Base-by-base conservation (phyloP, 306 rosid species). In the Senna siamea region DNA sequence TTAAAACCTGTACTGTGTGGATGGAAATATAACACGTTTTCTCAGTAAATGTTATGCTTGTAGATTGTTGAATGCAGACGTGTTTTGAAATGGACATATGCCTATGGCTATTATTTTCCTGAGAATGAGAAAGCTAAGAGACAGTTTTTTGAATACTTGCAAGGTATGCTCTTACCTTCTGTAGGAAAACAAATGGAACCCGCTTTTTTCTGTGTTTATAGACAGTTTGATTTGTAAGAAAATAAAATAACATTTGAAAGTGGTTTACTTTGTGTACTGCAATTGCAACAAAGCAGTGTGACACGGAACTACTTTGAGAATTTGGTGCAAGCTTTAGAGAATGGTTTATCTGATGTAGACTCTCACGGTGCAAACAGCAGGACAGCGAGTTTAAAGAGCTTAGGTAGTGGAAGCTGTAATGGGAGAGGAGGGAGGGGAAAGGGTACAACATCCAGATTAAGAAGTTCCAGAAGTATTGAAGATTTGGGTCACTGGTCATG, bases 21-120 rank as follows among this genome's bases (percentile, higher is more conserved):
- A 22, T 44, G 55, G 6, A 22, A 43, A 64, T 65, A 34, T 41
- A 22, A 65, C 2, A 17, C 46, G 15, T 44, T 44, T 23, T 22
- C 38, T 43, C 5, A 22, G 7, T 23, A 43, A 65, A 7, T 14
- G 19, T 30, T 58, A 41, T 66, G 40, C 74, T 75, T 66, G 72
- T 80, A 88, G 90, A 88, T 86, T 51, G 89, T 88, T 23, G 93
- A 88, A 72, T 86, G 93, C 68, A 86, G 93, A 74, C 78, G 93
- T 58, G 90, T 86, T 41, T 83, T 88, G 50, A 88, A 88, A 76
- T 86, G 93, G 93, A 88, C 90, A 9, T 86, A 88, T 75, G 93
- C 93, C 17, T 86, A 88, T 50, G 93, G 93, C 54, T 88, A 77
- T 72, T 88, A 86, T 76, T 70, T 86, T 75, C 90, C 87, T 0